phyloP scores from a whole-genome alignment of 768 basidiomycete genomes.

The Psilocybe azurescens region DNA sequence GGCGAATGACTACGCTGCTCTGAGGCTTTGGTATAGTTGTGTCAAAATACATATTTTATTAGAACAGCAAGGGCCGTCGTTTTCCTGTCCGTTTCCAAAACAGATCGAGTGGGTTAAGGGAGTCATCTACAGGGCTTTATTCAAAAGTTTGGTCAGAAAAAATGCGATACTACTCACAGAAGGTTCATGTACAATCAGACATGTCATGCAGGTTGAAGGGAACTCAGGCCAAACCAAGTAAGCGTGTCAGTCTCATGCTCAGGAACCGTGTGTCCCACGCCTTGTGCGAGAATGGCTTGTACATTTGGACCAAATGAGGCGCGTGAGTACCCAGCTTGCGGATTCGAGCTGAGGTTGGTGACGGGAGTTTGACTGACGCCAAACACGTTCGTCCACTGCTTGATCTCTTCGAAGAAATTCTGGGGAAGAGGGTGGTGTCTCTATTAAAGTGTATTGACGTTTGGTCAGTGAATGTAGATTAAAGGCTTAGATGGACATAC shows the following conservation, averaged over 20 bases:
- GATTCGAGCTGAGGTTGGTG: constrained; percentile 44
- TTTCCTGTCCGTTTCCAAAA: too few species aligned
- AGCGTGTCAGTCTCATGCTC: constrained; percentile 52
- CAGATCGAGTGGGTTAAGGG: too few species aligned
- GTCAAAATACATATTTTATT: too few species aligned
- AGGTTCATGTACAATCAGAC: too few species aligned
- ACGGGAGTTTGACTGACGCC: constrained; percentile 49
- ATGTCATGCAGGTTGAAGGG: background rate
- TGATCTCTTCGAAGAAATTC: constrained; percentile 59
- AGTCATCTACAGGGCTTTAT: too few species aligned
- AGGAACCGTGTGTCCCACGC: constrained; percentile 60
- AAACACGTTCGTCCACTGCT: constrained; percentile 63
- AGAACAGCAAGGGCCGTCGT: too few species aligned
- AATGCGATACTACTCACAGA: too few species aligned
- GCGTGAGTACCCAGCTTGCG: constrained; percentile 50
- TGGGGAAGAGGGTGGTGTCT: constrained; percentile 55
- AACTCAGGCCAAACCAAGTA: constrained; percentile 51
- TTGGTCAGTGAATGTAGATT: background rate
- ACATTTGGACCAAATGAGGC: constrained; percentile 54
- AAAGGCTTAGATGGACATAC: constrained; percentile 20
- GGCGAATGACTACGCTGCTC: too few species aligned
- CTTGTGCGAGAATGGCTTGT: constrained; percentile 51
- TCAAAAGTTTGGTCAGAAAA: too few species aligned
- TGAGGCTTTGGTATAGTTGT: too few species aligned
- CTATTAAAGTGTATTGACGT: constrained; percentile 24